Conservation (phyloP, 2,329 filamentous ascomycete genomes). For the Trichoderma asperellum region DNA sequence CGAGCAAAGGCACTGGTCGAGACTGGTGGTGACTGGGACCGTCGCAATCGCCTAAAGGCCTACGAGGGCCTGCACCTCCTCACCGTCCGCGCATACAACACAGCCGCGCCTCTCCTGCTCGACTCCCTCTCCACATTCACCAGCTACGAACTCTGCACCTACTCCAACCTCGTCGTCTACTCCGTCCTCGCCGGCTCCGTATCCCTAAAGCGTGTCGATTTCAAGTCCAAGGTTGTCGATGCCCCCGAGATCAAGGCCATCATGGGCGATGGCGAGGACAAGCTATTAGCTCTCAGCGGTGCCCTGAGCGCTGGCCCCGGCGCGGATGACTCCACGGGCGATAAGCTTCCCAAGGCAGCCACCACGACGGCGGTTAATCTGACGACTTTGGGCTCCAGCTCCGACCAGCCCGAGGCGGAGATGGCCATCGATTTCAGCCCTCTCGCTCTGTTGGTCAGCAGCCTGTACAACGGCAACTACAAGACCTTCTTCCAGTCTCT, state of each 20-base stretch:
- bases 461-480: slow-evolving; percentile 92
- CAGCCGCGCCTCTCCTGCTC: slow-evolving; percentile 88
- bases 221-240: slow-evolving; percentile 98
- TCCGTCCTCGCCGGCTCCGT: slow-evolving; percentile 93
- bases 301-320: slow-evolving; percentile 80
- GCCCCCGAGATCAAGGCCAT: slow-evolving; percentile 98
- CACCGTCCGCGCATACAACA: slow-evolving; percentile 86
- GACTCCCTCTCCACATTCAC: slow-evolving; percentile 98
- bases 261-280: slow-evolving; percentile 86
- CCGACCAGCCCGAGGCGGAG: slow-evolving; percentile 77
- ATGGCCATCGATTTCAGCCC: slow-evolving; percentile 85
- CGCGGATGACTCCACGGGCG: slow-evolving; percentile 75
- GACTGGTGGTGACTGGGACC: slow-evolving; percentile 96
- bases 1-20: slow-evolving; percentile 89
- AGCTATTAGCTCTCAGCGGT: slow-evolving; percentile 79
- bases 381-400: slow-evolving; percentile 74
- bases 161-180: slow-evolving; percentile 92
- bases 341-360: slow-evolving; percentile 55
- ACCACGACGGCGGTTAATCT: slow-evolving; percentile 76
- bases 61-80: slow-evolving; percentile 95
- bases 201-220: slow-evolving; percentile 93
- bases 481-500: slow-evolving; percentile 90
- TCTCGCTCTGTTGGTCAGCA: slow-evolving; percentile 84
- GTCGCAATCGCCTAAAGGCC: slow-evolving; percentile 96
- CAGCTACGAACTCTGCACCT: slow-evolving; percentile 97